Evolutionary conservation across 306 rosid species (phyloP).

Genomic region (Inga leiocalycina): DNA sequence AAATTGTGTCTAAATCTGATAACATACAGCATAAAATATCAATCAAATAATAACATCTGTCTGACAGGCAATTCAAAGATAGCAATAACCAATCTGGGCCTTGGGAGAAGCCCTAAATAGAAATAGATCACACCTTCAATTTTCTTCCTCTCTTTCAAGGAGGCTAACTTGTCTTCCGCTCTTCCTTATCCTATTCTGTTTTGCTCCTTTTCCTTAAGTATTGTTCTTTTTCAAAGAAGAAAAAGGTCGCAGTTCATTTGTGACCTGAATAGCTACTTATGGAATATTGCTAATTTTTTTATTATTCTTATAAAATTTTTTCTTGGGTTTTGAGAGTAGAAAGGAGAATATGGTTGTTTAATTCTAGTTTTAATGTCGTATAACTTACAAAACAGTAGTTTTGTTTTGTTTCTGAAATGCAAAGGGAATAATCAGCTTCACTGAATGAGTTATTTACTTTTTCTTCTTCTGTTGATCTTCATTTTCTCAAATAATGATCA

Average conservation of each 20-base stretch:
- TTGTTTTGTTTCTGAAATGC: background rate
- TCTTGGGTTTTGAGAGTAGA: background rate
- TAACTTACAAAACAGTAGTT: background rate
- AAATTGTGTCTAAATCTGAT: background rate
- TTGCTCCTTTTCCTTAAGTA: background rate
- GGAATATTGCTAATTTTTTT: background rate
- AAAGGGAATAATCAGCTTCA: background rate
- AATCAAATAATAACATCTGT: background rate
- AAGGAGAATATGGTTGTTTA: background rate
- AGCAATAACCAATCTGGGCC: background rate
- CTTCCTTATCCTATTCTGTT: background rate
- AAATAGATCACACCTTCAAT: background rate
- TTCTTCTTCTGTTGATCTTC: background rate
- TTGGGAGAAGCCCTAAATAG: background rate
- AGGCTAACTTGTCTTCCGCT: background rate
- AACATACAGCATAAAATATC: background rate
- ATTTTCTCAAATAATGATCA: background rate
- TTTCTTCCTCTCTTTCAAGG: background rate
- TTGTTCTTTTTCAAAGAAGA: background rate
- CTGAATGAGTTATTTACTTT: background rate
- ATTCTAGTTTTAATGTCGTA: background rate
- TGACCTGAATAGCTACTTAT: constrained; percentile 5
- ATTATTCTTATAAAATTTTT: background rate
- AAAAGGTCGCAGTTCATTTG: background rate
- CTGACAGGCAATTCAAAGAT: background rate